Conservation (phyloP, 202 grass and related monocot genomes). For the Alloteropsis angusta region DNA sequence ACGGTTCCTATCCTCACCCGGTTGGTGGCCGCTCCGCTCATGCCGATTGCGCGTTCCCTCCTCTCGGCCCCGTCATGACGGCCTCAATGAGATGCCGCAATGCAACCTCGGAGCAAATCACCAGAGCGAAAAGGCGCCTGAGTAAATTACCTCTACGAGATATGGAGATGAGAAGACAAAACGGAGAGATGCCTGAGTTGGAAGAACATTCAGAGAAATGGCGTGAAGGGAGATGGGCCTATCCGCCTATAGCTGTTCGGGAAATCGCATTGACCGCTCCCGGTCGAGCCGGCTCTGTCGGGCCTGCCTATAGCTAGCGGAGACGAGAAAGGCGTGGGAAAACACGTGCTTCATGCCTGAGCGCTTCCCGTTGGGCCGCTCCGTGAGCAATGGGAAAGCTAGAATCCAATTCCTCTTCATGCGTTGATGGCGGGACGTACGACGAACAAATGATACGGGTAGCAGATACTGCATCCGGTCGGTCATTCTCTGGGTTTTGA, state of each 20-base stretch:
- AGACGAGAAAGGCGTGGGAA: background rate
- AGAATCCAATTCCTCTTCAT: background rate
- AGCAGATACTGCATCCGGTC: too few species aligned
- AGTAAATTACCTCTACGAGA: background rate
- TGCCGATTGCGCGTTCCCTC: background rate
- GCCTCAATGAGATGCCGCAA: background rate
- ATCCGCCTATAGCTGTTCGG: background rate
- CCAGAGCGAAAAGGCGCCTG: background rate
- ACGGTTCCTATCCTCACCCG: slow-evolving; percentile 19
- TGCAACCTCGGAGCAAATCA: background rate
- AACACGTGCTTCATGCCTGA: background rate
- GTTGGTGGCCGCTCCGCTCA: background rate
- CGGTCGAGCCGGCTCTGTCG: background rate
- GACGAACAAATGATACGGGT: too few species aligned
- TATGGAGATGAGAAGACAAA: background rate
- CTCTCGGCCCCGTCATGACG: background rate
- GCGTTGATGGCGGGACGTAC: background rate
- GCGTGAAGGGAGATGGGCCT: background rate
- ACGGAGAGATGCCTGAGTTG: background rate
- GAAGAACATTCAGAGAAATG: background rate
- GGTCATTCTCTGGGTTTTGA: background rate
- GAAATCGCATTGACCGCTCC: slow-evolving; percentile 29
- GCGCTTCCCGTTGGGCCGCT: too few species aligned
- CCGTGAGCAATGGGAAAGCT: background rate
- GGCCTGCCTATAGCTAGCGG: background rate